phyloP scores from a whole-genome alignment of 371 early-diverging fungal genomes.

The Mucor plumbeus region DNA sequence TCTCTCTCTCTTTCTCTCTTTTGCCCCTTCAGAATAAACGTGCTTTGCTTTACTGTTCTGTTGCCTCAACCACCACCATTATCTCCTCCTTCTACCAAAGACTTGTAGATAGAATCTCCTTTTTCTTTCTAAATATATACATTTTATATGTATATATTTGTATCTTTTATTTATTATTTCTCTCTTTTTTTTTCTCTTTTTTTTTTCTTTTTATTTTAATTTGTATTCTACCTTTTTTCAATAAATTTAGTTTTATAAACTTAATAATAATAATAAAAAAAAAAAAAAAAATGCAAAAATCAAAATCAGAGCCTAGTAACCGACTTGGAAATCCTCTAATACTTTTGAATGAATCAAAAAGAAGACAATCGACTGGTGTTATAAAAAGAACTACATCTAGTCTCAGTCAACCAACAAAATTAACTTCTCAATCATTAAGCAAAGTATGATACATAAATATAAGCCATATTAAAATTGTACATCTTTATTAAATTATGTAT shows the following conservation, averaged over 20 bases:
- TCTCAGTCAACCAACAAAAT: slow-evolving; percentile 33
- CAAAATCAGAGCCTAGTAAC: slow-evolving; percentile 36
- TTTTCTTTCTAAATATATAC: neutral
- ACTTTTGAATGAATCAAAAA: slow-evolving; percentile 21
- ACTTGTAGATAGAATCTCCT: neutral
- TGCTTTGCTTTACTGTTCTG: no score
- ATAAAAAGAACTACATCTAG: slow-evolving; percentile 27
- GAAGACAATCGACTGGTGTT: slow-evolving; percentile 27
- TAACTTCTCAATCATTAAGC: slow-evolving; percentile 27
- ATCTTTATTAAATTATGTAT: slow-evolving; percentile 1
- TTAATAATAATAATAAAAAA: slow-evolving; percentile 9
- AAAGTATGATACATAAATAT: slow-evolving; percentile 2
- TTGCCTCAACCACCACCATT: neutral
- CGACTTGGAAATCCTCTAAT: slow-evolving; percentile 16
- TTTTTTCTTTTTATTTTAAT: slow-evolving; percentile 11
- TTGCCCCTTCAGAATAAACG: no score
- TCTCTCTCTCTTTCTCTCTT: neutral
- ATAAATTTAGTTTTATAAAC: neutral
- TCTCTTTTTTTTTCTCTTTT: slow-evolving; percentile 19
- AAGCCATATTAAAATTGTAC: neutral
- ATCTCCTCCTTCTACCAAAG: neutral
- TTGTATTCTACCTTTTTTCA: no score
- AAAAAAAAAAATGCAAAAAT: slow-evolving; percentile 42
- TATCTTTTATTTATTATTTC: slow-evolving; percentile 17
- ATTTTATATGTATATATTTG: slow-evolving; percentile 5